A percentile compares a stretch with the other conserved stretches of the same genome.
phyloP scores from a whole-genome alignment of 352 stramenopile genomes.

The Pythium dissotocum region DNA sequence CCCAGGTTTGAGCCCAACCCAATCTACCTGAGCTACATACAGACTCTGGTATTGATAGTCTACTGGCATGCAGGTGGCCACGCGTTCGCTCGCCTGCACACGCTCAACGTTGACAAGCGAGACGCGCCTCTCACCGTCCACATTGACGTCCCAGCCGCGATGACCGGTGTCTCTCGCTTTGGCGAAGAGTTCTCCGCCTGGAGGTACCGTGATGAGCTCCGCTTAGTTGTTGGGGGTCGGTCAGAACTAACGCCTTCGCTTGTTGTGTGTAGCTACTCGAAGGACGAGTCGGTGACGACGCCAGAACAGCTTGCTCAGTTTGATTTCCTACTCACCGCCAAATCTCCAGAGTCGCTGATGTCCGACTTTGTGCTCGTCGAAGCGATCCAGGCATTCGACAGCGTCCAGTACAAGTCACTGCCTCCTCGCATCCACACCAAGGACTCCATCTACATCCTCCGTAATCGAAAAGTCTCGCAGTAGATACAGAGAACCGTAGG shows the following conservation, averaged over 20 bases:
- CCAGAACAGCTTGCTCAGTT: constrained; percentile 45
- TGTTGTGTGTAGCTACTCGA: constrained; percentile 58
- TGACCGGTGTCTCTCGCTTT: constrained; percentile 93
- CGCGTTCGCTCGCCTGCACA: constrained; percentile 63
- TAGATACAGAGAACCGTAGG: constrained; percentile 1
- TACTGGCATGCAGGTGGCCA: constrained; percentile 46
- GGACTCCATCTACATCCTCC: constrained; percentile 54
- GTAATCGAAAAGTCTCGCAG: constrained; percentile 33
- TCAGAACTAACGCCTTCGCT: neutral
- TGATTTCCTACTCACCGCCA: constrained; percentile 68
- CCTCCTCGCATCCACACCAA: constrained; percentile 54
- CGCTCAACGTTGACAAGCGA: constrained; percentile 36
- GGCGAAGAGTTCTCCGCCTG: constrained; percentile 76
- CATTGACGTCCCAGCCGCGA: constrained; percentile 93
- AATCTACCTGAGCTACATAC: constrained; percentile 3
- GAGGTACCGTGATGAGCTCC: constrained; percentile 40
- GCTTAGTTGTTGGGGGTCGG: neutral
- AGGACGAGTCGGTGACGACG: constrained; percentile 63
- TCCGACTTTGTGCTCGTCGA: constrained; percentile 51
- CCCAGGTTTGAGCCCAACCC: constrained; percentile 57
- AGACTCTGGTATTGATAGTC: neutral
- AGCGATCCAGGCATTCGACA: constrained; percentile 49
- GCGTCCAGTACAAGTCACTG: constrained; percentile 34
- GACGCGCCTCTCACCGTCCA: constrained; percentile 62
- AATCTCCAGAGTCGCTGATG: constrained; percentile 34